Evolutionary conservation across 306 rosid genomes (phyloP).

Genomic region (Glycyrrhiza uralensis): DNA sequence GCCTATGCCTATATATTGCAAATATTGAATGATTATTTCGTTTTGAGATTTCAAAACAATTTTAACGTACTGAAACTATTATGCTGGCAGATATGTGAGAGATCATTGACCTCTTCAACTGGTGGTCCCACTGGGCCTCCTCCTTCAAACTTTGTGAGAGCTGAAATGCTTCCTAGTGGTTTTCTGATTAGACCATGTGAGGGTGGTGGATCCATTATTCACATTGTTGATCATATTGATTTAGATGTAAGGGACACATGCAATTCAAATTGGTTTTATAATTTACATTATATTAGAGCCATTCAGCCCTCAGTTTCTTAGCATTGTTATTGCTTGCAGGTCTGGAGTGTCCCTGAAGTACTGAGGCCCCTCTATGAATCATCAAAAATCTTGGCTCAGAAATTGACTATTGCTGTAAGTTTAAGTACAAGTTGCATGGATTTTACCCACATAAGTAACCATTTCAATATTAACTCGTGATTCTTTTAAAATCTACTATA

Average conservation of each 20-base stretch:
- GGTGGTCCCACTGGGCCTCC: slow-evolving; percentile 91
- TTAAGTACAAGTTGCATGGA: not conserved
- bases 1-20: not conserved
- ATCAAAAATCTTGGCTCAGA: slow-evolving; percentile 92
- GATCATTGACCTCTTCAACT: slow-evolving; percentile 77
- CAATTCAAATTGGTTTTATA: not conserved
- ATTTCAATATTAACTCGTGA: not conserved
- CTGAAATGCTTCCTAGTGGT: slow-evolving; percentile 97
- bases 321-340: slow-evolving; percentile 34
- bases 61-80: slow-evolving; percentile 5
- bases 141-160: slow-evolving; percentile 69
- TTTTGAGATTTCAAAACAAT: not conserved
- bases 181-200: slow-evolving; percentile 88
- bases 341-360: slow-evolving; percentile 97
- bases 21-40: not conserved
- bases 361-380: slow-evolving; percentile 93
- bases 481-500: not conserved
- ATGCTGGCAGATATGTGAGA: slow-evolving; percentile 72
- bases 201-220: slow-evolving; percentile 94
- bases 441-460: not conserved
- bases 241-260: slow-evolving; percentile 62
- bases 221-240: slow-evolving; percentile 91
- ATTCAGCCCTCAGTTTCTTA: not conserved
- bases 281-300: not conserved
- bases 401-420: slow-evolving; percentile 78